Evolutionary conservation across 139 green algal genomes (phyloP), one percentile per base, ranked within the genome.

Genomic region (Pseudopediastrum boryanum): DNA sequence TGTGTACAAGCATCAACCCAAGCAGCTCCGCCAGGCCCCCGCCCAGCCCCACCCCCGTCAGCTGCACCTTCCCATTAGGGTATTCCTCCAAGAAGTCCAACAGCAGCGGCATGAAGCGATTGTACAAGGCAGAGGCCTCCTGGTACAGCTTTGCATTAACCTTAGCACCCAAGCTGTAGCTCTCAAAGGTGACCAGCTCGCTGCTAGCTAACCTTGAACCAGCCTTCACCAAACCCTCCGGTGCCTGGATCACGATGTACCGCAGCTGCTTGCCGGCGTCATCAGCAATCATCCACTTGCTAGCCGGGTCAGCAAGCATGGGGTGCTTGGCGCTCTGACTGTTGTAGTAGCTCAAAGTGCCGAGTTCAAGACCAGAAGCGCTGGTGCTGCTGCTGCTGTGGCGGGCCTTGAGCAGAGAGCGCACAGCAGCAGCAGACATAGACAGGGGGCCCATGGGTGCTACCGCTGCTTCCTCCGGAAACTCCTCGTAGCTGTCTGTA

Each of bases 151-250:
- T 33, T 36, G 59, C 48, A 75, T 86, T 86, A 62, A 83, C 68
- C 69, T 83, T 83, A 3, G 43, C 50, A 16, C 81, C 75, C 63
- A 86, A 39, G 69, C 21, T 59, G 75, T 86, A 86, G 29, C 27
- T 74, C 69, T 86, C 81, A 29, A 86, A 86, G 0, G 69, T 80
- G 33, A 78, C 61, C 29, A 86, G 75, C 42, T 86, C 81, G 39
- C 19, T 44, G 16, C 16, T 61, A 9, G 79, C 75, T 51, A 54
- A 48, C 0, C 36, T 33, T 9, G 43, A 16, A 25, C 63, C 62
- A 31, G 63, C 75, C 31, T 63, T 64, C 46, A 29, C 46, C 29
- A 86, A 69, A 19, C 41, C 31, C 12, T 51, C 59, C 12, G 74
- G 67, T 0, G 75, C 69, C 4, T 63, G 44, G 0, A 86, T 63